Percentiles rank a stretch among this genome's conserved stretches.
Evolutionary conservation across 2,329 filamentous ascomycete species (phyloP).

Genomic region (Alternaria longipes): DNA sequence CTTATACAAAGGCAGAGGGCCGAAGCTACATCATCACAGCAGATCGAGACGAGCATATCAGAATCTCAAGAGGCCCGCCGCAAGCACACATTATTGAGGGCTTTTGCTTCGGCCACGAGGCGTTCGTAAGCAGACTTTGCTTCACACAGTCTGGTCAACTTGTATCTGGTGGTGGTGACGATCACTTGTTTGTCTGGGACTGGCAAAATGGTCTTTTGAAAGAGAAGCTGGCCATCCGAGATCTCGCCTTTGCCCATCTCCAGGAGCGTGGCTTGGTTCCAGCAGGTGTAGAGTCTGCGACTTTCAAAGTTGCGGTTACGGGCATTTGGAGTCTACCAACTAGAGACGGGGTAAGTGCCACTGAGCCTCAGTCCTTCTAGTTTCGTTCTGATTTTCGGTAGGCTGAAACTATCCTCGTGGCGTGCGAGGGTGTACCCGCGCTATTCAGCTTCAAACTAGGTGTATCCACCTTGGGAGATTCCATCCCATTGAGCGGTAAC

Average conservation of each 20-base stretch:
- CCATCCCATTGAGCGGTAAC: constrained; percentile 69
- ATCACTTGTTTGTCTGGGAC: constrained; percentile 80
- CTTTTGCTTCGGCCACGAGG: constrained; percentile 87
- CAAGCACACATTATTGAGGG: constrained; percentile 89
- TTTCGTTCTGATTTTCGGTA: constrained; percentile 21
- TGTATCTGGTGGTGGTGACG: constrained; percentile 87
- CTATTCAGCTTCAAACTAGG: constrained; percentile 70
- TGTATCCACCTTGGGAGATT: constrained; percentile 51
- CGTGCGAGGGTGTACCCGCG: constrained; percentile 62
- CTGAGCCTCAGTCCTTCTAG: background rate
- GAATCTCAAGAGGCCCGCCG: constrained; percentile 80
- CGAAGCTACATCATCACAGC: constrained; percentile 71
- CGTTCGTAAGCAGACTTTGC: constrained; percentile 83
- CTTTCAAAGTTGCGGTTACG: constrained; percentile 57
- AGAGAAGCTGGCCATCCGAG: constrained; percentile 59
- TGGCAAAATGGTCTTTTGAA: constrained; percentile 71
- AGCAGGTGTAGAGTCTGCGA: constrained; percentile 19
- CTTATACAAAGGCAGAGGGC: constrained; percentile 60
- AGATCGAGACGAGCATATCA: constrained; percentile 84
- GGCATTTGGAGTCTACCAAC: constrained; percentile 59
- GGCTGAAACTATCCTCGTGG: constrained; percentile 49
- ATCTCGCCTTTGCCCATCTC: constrained; percentile 33
- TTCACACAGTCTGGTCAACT: constrained; percentile 72
- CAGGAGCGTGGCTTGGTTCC: constrained; percentile 27
- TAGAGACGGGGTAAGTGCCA: constrained; percentile 55